phyloP scores from a whole-genome alignment of 2,329 filamentous ascomycete genomes.

The Allantophomopsis cytisporea region DNA sequence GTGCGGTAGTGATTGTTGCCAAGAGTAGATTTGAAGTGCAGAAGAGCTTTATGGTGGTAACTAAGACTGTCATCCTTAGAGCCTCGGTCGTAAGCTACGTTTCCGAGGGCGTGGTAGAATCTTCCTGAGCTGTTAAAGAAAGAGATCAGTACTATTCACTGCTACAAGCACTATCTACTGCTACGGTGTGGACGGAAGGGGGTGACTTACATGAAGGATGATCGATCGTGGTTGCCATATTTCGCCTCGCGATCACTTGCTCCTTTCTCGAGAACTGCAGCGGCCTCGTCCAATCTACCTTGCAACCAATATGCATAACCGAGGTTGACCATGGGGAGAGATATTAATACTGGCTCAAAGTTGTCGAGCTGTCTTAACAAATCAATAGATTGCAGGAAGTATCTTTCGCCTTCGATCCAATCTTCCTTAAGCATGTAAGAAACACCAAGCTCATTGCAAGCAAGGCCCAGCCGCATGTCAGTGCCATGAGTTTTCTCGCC shows the following conservation, averaged over 20 bases:
- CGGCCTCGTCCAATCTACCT: constrained; percentile 2
- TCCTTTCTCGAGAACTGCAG: constrained; percentile 1
- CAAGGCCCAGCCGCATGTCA: constrained; percentile 4
- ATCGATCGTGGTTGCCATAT: constrained; percentile 3
- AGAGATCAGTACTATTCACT: too few species aligned
- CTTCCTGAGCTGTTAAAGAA: too few species aligned
- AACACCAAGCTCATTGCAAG: constrained; percentile 3
- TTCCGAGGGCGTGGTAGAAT: too few species aligned
- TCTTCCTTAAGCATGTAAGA: constrained; percentile 2
- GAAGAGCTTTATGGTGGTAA: too few species aligned
- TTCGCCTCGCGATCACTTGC: constrained; percentile 3
- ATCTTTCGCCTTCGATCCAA: constrained; percentile 1
- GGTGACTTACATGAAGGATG: constrained; percentile 5
- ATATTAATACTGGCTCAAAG: constrained; percentile 2
- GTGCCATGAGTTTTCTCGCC: not conserved
- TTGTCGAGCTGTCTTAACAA: constrained; percentile 1
- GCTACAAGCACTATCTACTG: too few species aligned
- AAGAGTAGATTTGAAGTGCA: too few species aligned
- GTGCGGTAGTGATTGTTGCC: too few species aligned
- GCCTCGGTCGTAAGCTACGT: too few species aligned
- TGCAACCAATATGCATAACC: constrained; percentile 5
- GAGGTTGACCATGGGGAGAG: constrained; percentile 4
- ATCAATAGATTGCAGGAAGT: constrained; percentile 3
- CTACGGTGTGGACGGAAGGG: too few species aligned
- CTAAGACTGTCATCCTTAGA: too few species aligned